Evolutionary conservation across 106 monocot genomes (phyloP), one percentile per base, ranked within the genome.

Genomic region (Allium sativum): DNA sequence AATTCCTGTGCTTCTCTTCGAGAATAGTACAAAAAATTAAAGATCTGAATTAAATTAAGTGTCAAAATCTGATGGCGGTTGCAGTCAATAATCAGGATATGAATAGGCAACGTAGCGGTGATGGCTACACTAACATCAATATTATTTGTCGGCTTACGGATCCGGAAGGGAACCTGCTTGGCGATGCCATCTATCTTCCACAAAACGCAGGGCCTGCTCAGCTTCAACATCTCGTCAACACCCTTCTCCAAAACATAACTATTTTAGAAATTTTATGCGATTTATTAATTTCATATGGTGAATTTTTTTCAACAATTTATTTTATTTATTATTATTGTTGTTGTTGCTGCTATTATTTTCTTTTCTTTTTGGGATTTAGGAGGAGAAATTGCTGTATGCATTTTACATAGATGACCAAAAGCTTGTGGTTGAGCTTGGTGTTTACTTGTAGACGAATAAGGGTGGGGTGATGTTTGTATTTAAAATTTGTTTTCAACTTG

Each of bases 351-450:
- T 56, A 9, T 19, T 1, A 5, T 18, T 55, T 55, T 7, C 18
- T 19, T 7, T 16, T 20, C 31, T 16, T 14, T 52, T 21, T 61
- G 43, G 45, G 45, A 15, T 40, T 19, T 8, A 90, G 95, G 95
- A 87, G 68, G 95, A 95, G 40, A 90, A 70, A 60, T 50, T 95
- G 56, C 95, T 90, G 4, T 95, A 95, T 74, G 77, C 87, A 60
- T 95, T 95, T 76, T 95, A 87, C 57, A 79, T 95, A 69, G 77
- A 78, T 21, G 84, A 95, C 45, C 74, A 95, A 66, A 90, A 90
- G 71, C 90, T 95, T 51, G 77, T 73, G 6, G 79, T 77, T 45
- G 73, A 81, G 42, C 84, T 95, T 52, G 84, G 81, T 5, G 31
- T 64, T 15, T 95, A 82, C 69, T 53, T 95, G 58, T 51, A 82